A percentile compares a stretch with the other conserved stretches of the same genome.
phyloP scores from a whole-genome alignment of 1,139 yeast genomes.

The Geotrichum bryndzae region DNA sequence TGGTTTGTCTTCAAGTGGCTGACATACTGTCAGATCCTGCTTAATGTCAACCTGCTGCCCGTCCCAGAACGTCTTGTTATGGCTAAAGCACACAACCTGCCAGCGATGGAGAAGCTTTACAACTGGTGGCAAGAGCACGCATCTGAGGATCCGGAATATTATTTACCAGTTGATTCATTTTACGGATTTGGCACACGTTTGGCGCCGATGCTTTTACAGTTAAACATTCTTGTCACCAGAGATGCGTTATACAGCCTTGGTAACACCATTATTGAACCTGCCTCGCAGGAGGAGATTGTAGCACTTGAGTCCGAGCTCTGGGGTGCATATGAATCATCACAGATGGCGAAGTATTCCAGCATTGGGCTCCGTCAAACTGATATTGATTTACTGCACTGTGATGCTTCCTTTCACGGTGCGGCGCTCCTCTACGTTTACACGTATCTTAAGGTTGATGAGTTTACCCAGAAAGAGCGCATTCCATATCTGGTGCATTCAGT shows the following conservation, averaged over 20 bases:
- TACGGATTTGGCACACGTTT: conserved; percentile 17
- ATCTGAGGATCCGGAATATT: conserved; percentile 16
- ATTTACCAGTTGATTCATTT: conserved; percentile 17
- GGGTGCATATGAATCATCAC: conserved; percentile 8
- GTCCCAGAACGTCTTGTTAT: conserved; percentile 7
- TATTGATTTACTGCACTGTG: conserved; percentile 18
- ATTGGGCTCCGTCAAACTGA: conserved; percentile 7
- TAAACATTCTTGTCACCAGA: conserved; percentile 11
- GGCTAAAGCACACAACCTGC: conserved; percentile 15
- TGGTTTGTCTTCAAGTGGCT: conserved; percentile 20
- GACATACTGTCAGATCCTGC: conserved; percentile 15
- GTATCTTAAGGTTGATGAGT: conserved; percentile 10
- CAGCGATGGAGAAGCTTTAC: conserved; percentile 12
- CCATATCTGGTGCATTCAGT: conserved; percentile 10
- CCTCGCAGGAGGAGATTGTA: conserved; percentile 6
- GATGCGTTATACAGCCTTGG: conserved; percentile 2
- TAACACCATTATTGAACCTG: background rate
- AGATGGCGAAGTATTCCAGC: conserved; percentile 8
- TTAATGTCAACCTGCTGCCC: conserved; percentile 13
- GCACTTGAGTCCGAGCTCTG: conserved; percentile 13
- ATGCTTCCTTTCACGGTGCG: conserved; percentile 18
- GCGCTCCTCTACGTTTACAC: conserved; percentile 17
- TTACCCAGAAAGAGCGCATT: conserved; percentile 7
- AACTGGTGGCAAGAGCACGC: conserved; percentile 17
- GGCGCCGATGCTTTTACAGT: conserved; percentile 15